A percentile compares a stretch with the other conserved stretches of the same genome.
These are phyloP conservation scores for Escallonia rubra DNA, from an alignment of 129 eudicot genomes.

Conservation along the genomic window DNA sequence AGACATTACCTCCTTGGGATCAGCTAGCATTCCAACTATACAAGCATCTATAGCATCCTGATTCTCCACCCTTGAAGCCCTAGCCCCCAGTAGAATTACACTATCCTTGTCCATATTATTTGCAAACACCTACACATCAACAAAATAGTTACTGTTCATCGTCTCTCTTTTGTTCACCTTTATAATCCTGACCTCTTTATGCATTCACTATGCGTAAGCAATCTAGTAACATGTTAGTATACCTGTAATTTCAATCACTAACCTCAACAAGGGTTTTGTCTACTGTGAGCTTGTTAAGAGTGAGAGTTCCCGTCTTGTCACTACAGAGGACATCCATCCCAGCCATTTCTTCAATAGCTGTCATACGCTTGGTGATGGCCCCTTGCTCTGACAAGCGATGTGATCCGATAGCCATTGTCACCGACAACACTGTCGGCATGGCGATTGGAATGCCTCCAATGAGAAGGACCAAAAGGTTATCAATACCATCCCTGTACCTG, in stretches of 20 bases:
- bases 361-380: constrained; percentile 89
- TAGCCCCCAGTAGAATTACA: constrained; percentile 58
- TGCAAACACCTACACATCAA: constrained; percentile 34
- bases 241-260: constrained; percentile 1
- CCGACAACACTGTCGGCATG: constrained; percentile 85
- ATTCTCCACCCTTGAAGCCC: constrained; percentile 90
- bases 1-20: constrained; percentile 59
- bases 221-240: neutral
- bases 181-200: neutral
- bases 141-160: neutral
- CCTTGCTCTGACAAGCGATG: constrained; percentile 77
- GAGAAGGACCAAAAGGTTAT: constrained; percentile 68
- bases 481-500: constrained; percentile 70
- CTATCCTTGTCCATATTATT: constrained; percentile 52
- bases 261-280: constrained; percentile 72
- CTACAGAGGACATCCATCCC: constrained; percentile 94
- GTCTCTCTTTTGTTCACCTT: neutral
- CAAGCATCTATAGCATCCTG: constrained; percentile 94
- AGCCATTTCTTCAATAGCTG: constrained; percentile 92
- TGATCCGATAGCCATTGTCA: constrained; percentile 90
- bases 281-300: constrained; percentile 76
- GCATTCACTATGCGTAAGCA: neutral
- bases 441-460: constrained; percentile 91
- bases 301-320: constrained; percentile 88
- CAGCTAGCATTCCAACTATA: constrained; percentile 77